Percentiles rank a stretch among this genome's conserved stretches.
phyloP scores from a whole-genome alignment of 2,329 filamentous ascomycete genomes.

The Phoma sp. region DNA sequence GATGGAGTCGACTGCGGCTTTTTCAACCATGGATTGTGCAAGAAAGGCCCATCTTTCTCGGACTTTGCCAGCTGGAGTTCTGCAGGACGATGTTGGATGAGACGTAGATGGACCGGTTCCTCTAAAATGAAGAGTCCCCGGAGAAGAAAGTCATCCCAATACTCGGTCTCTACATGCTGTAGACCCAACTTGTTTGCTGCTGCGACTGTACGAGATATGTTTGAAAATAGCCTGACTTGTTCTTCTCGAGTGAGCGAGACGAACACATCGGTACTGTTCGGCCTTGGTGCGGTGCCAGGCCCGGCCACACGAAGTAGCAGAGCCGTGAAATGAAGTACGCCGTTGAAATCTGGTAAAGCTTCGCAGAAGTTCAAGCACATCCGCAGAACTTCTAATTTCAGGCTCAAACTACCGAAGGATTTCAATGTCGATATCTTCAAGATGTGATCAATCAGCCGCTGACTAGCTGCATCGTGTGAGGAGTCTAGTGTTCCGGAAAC shows the following conservation, averaged over 20 bases:
- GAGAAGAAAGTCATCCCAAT: constrained; percentile 96
- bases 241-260: constrained; percentile 79
- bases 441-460: constrained; percentile 58
- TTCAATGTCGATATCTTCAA: constrained; percentile 59
- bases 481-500: constrained; percentile 10
- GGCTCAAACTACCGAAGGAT: constrained; percentile 73
- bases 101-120: constrained; percentile 32
- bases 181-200: constrained; percentile 79
- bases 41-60: constrained; percentile 74
- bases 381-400: constrained; percentile 86
- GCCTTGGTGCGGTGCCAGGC: constrained; percentile 73
- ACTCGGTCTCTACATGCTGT: constrained; percentile 74
- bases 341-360: constrained; percentile 87
- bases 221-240: constrained; percentile 81
- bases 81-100: constrained; percentile 43
- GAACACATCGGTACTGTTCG: constrained; percentile 70
- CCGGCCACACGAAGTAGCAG: constrained; percentile 83
- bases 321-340: constrained; percentile 86
- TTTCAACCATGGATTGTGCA: constrained; percentile 92
- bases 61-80: constrained; percentile 40
- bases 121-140: constrained; percentile 73
- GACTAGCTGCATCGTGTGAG: constrained; percentile 42
- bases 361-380: constrained; percentile 95
- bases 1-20: constrained; percentile 60
- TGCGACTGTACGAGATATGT: constrained; percentile 81